phyloP scores from a whole-genome alignment of 2,329 filamentous ascomycete species.

The Penicillium sp. region DNA sequence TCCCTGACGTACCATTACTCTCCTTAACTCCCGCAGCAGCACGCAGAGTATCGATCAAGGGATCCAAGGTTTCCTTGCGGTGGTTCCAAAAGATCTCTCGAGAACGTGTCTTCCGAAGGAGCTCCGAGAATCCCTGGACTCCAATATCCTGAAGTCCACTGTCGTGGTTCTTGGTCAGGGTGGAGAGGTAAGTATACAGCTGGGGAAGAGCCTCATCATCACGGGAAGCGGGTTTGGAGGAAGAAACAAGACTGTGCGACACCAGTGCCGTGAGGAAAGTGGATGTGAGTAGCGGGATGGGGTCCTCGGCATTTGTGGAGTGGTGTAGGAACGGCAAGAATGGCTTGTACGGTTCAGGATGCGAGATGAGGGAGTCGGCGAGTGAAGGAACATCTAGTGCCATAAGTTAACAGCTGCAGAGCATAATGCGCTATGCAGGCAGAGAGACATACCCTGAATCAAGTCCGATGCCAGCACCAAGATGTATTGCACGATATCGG shows the following conservation, averaged over 20 bases:
- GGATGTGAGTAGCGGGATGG: slow-evolving; percentile 83
- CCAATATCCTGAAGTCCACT: slow-evolving; percentile 91
- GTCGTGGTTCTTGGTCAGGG: slow-evolving; percentile 77
- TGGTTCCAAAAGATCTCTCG: slow-evolving; percentile 88
- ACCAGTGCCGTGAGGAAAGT: slow-evolving; percentile 79
- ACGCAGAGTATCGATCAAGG: slow-evolving; percentile 73
- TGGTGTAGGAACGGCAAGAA: slow-evolving; percentile 81
- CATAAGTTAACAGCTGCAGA: neutral
- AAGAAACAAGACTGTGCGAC: slow-evolving; percentile 56
- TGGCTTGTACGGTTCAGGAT: slow-evolving; percentile 65
- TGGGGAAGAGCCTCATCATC: slow-evolving; percentile 73
- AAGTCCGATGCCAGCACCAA: slow-evolving; percentile 83
- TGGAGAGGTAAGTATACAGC: slow-evolving; percentile 79
- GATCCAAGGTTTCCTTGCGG: slow-evolving; percentile 73
- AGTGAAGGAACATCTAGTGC: slow-evolving; percentile 71
- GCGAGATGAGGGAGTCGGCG: slow-evolving; percentile 67
- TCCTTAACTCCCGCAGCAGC: slow-evolving; percentile 70
- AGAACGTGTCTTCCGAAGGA: slow-evolving; percentile 69
- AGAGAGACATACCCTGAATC: slow-evolving; percentile 62
- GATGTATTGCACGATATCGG: slow-evolving; percentile 91
- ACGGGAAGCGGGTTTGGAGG: slow-evolving; percentile 55
- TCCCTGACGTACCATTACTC: slow-evolving; percentile 55
- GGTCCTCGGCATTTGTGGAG: slow-evolving; percentile 75
- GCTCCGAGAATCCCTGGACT: slow-evolving; percentile 80
- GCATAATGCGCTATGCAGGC: neutral